A percentile compares a stretch with the other conserved stretches of the same genome.
These are phyloP conservation scores for Auxenochlorella pyrenoidosa DNA, from an alignment of 139 green algal genomes.

Conservation along the genomic window DNA sequence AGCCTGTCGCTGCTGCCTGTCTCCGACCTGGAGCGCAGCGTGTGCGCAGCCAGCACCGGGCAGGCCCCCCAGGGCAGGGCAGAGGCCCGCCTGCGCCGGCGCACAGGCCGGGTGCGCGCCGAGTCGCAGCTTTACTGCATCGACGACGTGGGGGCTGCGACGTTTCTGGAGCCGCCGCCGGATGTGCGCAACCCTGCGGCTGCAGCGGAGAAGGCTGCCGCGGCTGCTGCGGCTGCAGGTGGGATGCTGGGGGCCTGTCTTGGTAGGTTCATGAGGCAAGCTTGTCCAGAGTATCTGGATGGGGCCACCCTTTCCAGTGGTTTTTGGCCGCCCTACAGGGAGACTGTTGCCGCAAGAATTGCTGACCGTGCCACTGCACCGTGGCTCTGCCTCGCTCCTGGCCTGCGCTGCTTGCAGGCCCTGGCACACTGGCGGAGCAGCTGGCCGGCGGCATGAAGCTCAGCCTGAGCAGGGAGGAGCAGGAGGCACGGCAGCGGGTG, in stretches of 20 bases:
- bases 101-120: slow-evolving; percentile 3
- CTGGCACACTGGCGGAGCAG: slow-evolving; percentile 2
- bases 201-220: background rate
- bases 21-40: slow-evolving; percentile 2
- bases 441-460: slow-evolving; percentile 48
- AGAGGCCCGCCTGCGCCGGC: slow-evolving; percentile 13
- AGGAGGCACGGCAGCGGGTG: slow-evolving; percentile 55
- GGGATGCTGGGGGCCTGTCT: background rate
- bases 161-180: background rate
- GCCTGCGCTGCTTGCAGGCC: background rate
- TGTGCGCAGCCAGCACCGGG: background rate
- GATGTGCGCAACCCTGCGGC: background rate
- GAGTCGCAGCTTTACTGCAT: slow-evolving; percentile 32
- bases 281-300: too few relatives aligned
- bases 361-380: too few relatives aligned
- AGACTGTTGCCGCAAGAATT: too few relatives aligned
- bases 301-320: too few relatives aligned
- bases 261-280: too few relatives aligned
- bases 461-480: slow-evolving; percentile 52
- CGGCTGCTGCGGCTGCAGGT: background rate
- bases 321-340: too few relatives aligned
- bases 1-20: background rate
- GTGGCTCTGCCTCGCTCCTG: background rate
- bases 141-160: background rate
- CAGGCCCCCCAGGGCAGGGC: slow-evolving; percentile 3